phyloP scores from a whole-genome alignment of 2,329 filamentous ascomycete species.

The Colletotrichum sp. region DNA sequence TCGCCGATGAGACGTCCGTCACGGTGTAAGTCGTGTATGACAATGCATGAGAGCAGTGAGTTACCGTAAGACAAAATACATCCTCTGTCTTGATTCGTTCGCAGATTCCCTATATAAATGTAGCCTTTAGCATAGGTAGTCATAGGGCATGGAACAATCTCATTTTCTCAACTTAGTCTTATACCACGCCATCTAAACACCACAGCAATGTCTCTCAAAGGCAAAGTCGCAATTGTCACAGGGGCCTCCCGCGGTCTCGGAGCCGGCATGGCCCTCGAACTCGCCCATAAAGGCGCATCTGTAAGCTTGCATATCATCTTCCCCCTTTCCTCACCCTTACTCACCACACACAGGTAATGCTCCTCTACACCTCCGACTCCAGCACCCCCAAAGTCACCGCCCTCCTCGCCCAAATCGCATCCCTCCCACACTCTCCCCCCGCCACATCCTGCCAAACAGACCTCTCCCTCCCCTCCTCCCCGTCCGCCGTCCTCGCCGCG shows the following conservation, averaged over 20 bases:
- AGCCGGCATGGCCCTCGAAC: constrained; percentile 25
- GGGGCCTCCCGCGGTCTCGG: constrained; percentile 28
- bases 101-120: not conserved
- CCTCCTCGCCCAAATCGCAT: constrained; percentile 20
- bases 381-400: constrained; percentile 13
- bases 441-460: constrained; percentile 25
- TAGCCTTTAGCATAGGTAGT: not conserved
- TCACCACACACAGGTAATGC: constrained; percentile 17
- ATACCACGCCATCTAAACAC: not conserved
- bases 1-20: not conserved
- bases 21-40: not conserved
- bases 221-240: constrained; percentile 27
- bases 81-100: fast-evolving
- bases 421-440: not conserved
- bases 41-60: not conserved
- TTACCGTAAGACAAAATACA: not conserved
- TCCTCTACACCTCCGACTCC: constrained; percentile 23
- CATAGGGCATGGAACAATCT: not conserved
- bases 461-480: constrained; percentile 22
- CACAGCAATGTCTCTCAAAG: not conserved
- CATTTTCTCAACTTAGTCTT: not conserved
- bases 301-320: not conserved
- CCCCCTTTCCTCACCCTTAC: not conserved
- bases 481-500: constrained; percentile 36
- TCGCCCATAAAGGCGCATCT: constrained; percentile 26